Evolutionary conservation across 2,329 filamentous ascomycete species (phyloP), one percentile per base, ranked within the genome.

Genomic region (Hypoxylon sp.): DNA sequence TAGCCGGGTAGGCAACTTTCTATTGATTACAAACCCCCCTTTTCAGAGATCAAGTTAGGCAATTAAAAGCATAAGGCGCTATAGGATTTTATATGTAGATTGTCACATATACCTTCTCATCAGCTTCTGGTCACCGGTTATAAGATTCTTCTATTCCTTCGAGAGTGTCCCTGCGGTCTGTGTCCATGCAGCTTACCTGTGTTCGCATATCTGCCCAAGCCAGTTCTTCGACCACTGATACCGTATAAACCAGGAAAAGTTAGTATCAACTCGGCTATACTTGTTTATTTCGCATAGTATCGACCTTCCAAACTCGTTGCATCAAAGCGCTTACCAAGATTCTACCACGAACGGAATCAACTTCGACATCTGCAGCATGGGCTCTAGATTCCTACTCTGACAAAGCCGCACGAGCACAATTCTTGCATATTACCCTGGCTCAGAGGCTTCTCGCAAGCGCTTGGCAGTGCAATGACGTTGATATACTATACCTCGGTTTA

Each of bases 361-460:
- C 20, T 30, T 31, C 57, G 57, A 25, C 8, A 33, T 61, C 33
- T 25, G 20, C 17, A 42, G 25, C 17, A 53, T 44, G 22, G 33
- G n/a, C 11, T 44, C n/a, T 20, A 11, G 48, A 33, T 27, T 40
- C 49, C n/a, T 13, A 25, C 91, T 79, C 93, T 91, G 78, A 94
- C 92, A 75, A 94, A 92, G 81, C 94, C 91, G 80, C 91, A 94
- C 79, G 14, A 91, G 80, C 92, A 93, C 80, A 94, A 93, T 77
- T 94, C 91, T 70, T 91, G 85, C 90, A 93, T 92, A 49, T 91
- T 87, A 17, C 91, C 91, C 79, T 93, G 93, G 64, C 88, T 90
- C 83, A 94, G 90, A 59, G 90, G 90, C 95, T 92, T 79, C 92
- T 84, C 81, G 94, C 94, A 56, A 94, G 69, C 90, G 94, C 92